Percentiles rank a stretch among this genome's conserved stretches.
These are phyloP conservation scores for Coemansia sp. DNA, from an alignment of 192 early-diverging fungal species.

Conservation along the genomic window DNA sequence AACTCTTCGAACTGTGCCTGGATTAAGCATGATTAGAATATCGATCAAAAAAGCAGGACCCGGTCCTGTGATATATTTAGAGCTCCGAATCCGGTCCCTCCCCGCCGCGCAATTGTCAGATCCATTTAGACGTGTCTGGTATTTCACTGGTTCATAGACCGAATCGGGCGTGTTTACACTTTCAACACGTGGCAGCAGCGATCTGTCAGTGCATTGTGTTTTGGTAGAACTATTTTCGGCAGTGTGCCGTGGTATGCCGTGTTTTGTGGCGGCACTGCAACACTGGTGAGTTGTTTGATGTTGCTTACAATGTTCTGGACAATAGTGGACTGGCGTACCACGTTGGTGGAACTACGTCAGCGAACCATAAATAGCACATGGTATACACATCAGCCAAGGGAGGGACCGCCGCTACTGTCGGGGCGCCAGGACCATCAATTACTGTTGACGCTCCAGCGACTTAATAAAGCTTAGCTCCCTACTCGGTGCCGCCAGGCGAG, in stretches of 20 bases:
- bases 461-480: too few relatives aligned
- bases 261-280: background rate
- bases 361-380: background rate
- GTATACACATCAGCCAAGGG: background rate
- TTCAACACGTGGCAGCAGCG: background rate
- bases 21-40: background rate
- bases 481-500: background rate
- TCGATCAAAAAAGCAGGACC: background rate
- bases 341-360: constrained; percentile 4
- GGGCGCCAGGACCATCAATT: too few relatives aligned
- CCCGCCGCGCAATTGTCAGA: background rate
- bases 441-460: too few relatives aligned
- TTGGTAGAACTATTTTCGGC: background rate
- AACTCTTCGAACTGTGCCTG: background rate
- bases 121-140: background rate
- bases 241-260: background rate
- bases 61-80: background rate
- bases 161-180: background rate
- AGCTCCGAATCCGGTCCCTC: background rate
- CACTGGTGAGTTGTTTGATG: background rate
- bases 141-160: too few relatives aligned
- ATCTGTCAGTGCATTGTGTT: background rate
- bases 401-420: background rate
- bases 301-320: background rate
- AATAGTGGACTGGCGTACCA: background rate